Base-by-base conservation (phyloP, 2,329 filamentous ascomycete genomes). In the Phaeosphaeriaceae sp. region DNA sequence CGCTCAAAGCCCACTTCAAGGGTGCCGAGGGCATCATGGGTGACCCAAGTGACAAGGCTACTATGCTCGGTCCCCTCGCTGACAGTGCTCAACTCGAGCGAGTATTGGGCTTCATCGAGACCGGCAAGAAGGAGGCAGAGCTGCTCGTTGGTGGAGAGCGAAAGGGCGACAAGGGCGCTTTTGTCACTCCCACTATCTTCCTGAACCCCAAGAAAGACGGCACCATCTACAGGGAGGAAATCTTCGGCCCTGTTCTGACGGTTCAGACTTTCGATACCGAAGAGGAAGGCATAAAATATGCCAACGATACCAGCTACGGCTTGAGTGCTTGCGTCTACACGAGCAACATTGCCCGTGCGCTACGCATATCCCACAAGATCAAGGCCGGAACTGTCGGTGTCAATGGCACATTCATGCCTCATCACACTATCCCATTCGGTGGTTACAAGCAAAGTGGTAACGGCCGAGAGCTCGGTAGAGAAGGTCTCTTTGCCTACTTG, bases 171-270 rank as follows among this genome's bases (percentile, higher is more conserved):
- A 70, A 67, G 48, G 71, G 72, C 17, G 56, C 62, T 24, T 75
- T 65, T 44, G 61, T 75, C 21, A 59, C 68, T 49, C 73, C 72
- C 6, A 73, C 72, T 5, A 70, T 76, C 46, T 74, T 76, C 57
- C 33, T 69, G 17, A 69, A 74, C 22, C 65, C 71, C 3, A 58
- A 57, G 13, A 64, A 66, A 15, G 68, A 67, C 13, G 57, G 61
- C 9, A 63, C 50, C 25, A 69, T 73, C 20, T 74, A 73, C 48
- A 57, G 56, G 21, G 67, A 76, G 24, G 72, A 76, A 57, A 68
- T 74, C 17, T 75, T 74, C 33, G 71, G 72, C 0, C 72, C 70
- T 3, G 69, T 75, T 11, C 47, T 69, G 19, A 56, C 47, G 7
- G 64, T 74, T 9, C 45, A 61, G 25, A 71, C 69, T 19, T 75